Base-by-base conservation (phyloP, 2,329 filamentous ascomycete genomes). In the Colletotrichum sp. region DNA sequence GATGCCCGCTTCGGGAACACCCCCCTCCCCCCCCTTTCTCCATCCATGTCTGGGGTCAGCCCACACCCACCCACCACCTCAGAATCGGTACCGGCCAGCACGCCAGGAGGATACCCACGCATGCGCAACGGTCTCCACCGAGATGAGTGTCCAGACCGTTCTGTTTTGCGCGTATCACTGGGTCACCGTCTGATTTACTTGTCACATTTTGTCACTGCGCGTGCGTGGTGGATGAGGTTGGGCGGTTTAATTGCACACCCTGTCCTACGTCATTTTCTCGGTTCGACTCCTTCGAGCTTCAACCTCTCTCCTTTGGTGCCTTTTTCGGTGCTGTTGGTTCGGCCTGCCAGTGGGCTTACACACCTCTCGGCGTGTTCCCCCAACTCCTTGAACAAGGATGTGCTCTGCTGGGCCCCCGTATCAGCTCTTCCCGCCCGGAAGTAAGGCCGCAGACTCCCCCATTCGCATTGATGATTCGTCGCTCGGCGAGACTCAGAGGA, bases 1-100 rank as follows among this genome's bases (percentile, higher is more conserved):
- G 73, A 76, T 76, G 73, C 63, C 69, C 73, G 73, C 64, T 68
- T 76, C 73, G 73, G 69, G 57, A 66, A 21, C 24, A 72, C 32
- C 32, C 55, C 67, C 30, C 62, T 26, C 28, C 36, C 62, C 26
- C 28, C 59, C 26, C 28, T 28, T 15, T 30, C 26, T 24, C 57
- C 26, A 28, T 34, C 67, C 67, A 49, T 71, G 63, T 72, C 72
- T 49, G 69, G 73, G 69, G 69, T 64, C 57, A 68, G 55, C 57
- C 70, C 70, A 69, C 64, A 34, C 63, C 49, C 16, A 32, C 57
- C 57, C 28, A 55, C 39, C 26, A 67, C 65, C 32, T 21, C 26
- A 44, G 36, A 24, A 10, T 28, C n/a, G 70, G 73, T 64, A 26
- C 73, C 73, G 73, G 18, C 55, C 60, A 26, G 18, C 30, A 30